Conservation (phyloP, 768 basidiomycete genomes). For the Pulveroboletus ravenelii region DNA sequence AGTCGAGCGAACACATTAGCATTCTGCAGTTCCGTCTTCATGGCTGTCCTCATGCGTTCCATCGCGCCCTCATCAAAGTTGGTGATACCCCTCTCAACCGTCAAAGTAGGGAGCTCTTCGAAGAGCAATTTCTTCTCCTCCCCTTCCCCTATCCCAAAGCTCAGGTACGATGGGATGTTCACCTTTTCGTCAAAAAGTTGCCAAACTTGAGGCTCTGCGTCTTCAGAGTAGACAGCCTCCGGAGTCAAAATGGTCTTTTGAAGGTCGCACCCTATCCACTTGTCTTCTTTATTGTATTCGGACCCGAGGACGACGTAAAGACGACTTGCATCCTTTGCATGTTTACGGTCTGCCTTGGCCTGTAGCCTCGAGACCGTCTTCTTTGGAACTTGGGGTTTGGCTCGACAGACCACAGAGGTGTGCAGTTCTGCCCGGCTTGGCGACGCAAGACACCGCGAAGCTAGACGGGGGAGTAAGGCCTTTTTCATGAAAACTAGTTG, state of each 20-base stretch:
- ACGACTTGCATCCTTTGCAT: slow-evolving; percentile 41
- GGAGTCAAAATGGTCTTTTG: slow-evolving; percentile 57
- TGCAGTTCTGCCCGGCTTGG: slow-evolving; percentile 42
- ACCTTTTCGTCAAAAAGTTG: slow-evolving; percentile 36
- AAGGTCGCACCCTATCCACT: slow-evolving; percentile 67
- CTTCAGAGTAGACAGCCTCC: slow-evolving; percentile 35
- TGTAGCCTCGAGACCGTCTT: slow-evolving; percentile 42
- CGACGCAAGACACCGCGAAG: slow-evolving; percentile 39
- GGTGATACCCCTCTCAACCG: slow-evolving; percentile 32
- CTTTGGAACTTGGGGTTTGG: slow-evolving; percentile 34
- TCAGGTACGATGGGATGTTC: slow-evolving; percentile 47
- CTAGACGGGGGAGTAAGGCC: slow-evolving; percentile 17
- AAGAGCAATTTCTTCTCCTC: slow-evolving; percentile 62
- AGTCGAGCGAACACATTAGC: slow-evolving; percentile 58
- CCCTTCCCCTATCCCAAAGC: slow-evolving; percentile 56
- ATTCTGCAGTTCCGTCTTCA: slow-evolving; percentile 40
- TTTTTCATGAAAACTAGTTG: not conserved
- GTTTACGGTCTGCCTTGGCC: slow-evolving; percentile 40
- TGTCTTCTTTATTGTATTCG: slow-evolving; percentile 54
- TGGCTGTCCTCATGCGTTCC: slow-evolving; percentile 22
- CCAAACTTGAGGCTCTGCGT: slow-evolving; percentile 22
- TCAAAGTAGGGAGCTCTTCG: slow-evolving; percentile 54
- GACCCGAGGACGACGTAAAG: slow-evolving; percentile 72
- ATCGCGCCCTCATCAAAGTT: slow-evolving; percentile 17
- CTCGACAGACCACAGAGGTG: slow-evolving; percentile 41